Evolutionary conservation across 2,329 filamentous ascomycete species (phyloP), one percentile per base, ranked within the genome.

Genomic region (Furcasterigmium sp.): DNA sequence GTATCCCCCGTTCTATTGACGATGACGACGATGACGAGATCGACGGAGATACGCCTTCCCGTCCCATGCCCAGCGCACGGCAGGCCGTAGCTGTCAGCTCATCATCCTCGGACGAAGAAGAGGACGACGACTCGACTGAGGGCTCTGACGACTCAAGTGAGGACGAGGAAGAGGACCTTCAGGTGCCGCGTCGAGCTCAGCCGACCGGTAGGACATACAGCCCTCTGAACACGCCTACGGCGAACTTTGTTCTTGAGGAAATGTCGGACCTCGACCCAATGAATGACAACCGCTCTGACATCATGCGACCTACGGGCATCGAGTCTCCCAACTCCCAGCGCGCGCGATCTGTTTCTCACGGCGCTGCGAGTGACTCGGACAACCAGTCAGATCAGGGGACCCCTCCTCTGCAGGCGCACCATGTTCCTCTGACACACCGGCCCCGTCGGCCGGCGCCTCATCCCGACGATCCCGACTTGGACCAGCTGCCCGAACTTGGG

Each of bases 251-350:
- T 10, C 60, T 76, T 23, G 73, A 76, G 46, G 73, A 69, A 41
- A 46, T 68, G 19, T 61, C 54, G 52, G 63, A 75, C 47, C 63
- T 73, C 43, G 69, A 68, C 41, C 62, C 64, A 3, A 65, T 66
- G 64, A 69, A 72, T 44, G 67, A 63, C 51, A 69, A 71, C 5
- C 63, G 63, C 15, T 54, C 66, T 19, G 64, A 64, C 25, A 60
- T 72, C 20, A 53, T 76, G 19, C 61, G 56, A 9, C 73, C 73
- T 0, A 61, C 64, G 11, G 63, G 68, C 43, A 72, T 75, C 41
- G 74, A 76, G 51, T 69, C 65, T 29, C 56, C 64, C 29, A 58
- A 61, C 11, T 64, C 70, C 13, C 64, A 65, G 37, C 61, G 62
- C 18, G 70, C 68, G 47, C 60, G 64, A 15, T 67, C 68, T 6